These are phyloP conservation scores for Aphanomyces astaci DNA, from an alignment of 352 stramenopile genomes.

Conservation along the genomic window DNA sequence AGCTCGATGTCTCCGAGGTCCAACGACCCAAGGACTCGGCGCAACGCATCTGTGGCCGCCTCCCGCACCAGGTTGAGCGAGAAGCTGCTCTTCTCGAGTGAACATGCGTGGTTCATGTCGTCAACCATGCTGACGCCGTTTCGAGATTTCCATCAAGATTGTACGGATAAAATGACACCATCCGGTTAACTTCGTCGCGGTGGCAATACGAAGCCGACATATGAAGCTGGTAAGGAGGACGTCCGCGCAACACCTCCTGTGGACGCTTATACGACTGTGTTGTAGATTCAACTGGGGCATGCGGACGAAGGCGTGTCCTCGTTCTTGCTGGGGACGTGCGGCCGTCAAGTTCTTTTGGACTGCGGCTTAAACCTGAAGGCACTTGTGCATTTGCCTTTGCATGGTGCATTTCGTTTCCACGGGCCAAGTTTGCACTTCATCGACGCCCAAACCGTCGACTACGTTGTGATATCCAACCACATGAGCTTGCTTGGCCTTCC, in stretches of 20 bases:
- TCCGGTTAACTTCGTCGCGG: slow-evolving; percentile 6
- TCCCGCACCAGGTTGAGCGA: slow-evolving; percentile 6
- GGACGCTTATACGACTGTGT: too few species aligned
- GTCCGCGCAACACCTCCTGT: too few species aligned
- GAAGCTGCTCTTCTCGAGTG: slow-evolving; percentile 13
- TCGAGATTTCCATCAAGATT: not conserved
- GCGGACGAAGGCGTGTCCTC: slow-evolving; percentile 65
- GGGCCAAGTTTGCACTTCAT: slow-evolving; percentile 30
- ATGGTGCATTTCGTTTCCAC: slow-evolving; percentile 24
- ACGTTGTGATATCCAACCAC: slow-evolving; percentile 69
- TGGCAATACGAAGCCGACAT: too few species aligned
- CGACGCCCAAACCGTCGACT: slow-evolving; percentile 57
- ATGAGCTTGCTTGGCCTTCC: slow-evolving; percentile 58
- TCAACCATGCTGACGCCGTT: not conserved
- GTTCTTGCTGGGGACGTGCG: slow-evolving; percentile 61
- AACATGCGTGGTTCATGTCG: not conserved
- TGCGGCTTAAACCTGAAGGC: slow-evolving; percentile 39
- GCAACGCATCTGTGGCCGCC: slow-evolving; percentile 1
- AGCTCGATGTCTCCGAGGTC: not conserved
- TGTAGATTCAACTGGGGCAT: slow-evolving; percentile 65
- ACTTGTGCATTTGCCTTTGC: slow-evolving; percentile 1
- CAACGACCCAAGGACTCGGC: not conserved
- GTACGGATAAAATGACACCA: not conserved
- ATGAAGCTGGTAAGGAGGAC: slow-evolving; percentile 24
- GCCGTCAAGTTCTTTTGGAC: slow-evolving; percentile 75